Conservation (phyloP, 1,284 basidiomycete genomes). For the Ganoderma boninense region DNA sequence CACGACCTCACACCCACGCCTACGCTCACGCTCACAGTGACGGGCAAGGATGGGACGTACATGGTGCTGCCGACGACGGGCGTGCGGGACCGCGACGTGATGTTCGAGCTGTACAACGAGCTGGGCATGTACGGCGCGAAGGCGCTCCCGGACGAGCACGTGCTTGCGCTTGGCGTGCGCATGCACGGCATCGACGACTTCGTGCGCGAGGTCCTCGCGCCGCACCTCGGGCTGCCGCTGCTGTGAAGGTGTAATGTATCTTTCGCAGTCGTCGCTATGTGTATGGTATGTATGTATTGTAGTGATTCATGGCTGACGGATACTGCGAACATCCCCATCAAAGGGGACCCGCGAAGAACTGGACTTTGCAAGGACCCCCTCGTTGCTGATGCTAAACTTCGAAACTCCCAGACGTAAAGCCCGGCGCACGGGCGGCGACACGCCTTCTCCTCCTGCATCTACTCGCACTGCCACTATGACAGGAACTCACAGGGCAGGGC, state of each 20-base stretch:
- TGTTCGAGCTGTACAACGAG: conserved; percentile 39
- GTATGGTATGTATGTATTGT: not conserved
- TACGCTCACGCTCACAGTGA: too few relatives aligned
- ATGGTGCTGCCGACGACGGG: conserved; percentile 30
- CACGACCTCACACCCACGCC: too few relatives aligned
- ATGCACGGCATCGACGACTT: conserved; percentile 36
- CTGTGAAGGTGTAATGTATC: conserved; percentile 3
- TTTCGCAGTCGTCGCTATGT: not conserved
- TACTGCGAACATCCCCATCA: too few relatives aligned
- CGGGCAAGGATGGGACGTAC: conserved; percentile 33
- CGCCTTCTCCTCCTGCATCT: too few relatives aligned
- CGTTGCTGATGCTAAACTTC: too few relatives aligned
- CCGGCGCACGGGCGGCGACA: too few relatives aligned
- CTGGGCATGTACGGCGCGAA: conserved; percentile 37
- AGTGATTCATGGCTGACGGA: too few relatives aligned
- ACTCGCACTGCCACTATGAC: too few relatives aligned
- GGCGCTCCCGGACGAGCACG: conserved; percentile 34
- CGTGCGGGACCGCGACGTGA: conserved; percentile 36
- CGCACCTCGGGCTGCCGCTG: conserved; percentile 33
- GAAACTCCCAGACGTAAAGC: too few relatives aligned
- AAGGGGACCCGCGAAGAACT: too few relatives aligned
- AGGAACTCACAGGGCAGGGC: too few relatives aligned
- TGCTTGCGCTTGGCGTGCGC: conserved; percentile 31
- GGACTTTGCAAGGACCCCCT: too few relatives aligned
- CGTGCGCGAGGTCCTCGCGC: conserved; percentile 30